phyloP scores from a whole-genome alignment of 73 alveolate genomes.

The Paramecium octaurelia region DNA sequence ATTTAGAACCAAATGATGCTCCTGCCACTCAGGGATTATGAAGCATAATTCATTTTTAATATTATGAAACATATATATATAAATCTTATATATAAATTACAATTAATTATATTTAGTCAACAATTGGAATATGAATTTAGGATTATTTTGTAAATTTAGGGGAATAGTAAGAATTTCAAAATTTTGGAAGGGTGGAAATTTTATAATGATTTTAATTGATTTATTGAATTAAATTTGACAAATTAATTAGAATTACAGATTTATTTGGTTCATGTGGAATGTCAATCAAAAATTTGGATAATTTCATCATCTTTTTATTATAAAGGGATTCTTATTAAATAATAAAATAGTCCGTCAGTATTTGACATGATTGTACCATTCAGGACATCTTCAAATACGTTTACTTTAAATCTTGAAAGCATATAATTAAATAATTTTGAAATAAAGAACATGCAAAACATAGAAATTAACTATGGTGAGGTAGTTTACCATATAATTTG shows the following conservation, averaged over 20 bases:
- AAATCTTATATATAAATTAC: too few species aligned
- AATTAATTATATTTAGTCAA: too few species aligned
- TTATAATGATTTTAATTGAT: background rate
- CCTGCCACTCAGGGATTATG: slow-evolving; percentile 30
- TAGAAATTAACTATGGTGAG: background rate
- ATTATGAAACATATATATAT: background rate
- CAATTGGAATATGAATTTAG: too few species aligned
- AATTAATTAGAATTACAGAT: background rate
- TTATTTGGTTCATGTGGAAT: background rate
- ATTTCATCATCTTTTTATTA: background rate
- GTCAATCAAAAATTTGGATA: background rate
- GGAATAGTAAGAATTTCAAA: background rate
- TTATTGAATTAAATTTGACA: background rate
- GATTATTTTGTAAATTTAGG: too few species aligned
- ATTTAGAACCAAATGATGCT: slow-evolving; percentile 5
- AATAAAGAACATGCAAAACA: background rate
- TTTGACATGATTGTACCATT: background rate
- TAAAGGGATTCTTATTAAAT: background rate
- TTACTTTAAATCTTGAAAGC: background rate
- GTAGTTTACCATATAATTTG: slow-evolving; percentile 14
- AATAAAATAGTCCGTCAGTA: background rate
- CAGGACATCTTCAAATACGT: background rate
- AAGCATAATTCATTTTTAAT: background rate
- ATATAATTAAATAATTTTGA: background rate
- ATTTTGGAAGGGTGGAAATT: background rate